phyloP scores from a whole-genome alignment of 208 protist species.

The Wallacemonas sp. region DNA sequence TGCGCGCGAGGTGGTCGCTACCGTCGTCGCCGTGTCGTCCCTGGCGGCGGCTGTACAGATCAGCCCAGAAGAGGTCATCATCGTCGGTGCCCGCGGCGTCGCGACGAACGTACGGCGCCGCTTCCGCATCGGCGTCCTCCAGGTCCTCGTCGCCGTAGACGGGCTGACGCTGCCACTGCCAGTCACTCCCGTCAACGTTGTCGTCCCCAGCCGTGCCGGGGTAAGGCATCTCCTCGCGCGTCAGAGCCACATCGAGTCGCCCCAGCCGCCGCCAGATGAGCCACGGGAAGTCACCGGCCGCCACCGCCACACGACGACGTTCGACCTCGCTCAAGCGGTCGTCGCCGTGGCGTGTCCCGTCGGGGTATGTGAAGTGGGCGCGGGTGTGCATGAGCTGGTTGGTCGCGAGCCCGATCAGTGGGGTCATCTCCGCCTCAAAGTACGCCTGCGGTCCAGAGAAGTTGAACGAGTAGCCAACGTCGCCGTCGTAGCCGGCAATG shows the following conservation, averaged over 20 bases:
- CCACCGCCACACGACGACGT: too few relatives aligned
- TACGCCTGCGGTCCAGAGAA: conserved; percentile 43
- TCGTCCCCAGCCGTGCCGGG: background rate
- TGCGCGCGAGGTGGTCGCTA: background rate
- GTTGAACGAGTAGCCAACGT: conserved; percentile 71
- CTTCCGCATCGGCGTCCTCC: background rate
- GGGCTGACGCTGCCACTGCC: too few relatives aligned
- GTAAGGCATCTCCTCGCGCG: background rate
- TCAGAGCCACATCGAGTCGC: background rate
- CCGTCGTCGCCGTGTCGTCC: background rate
- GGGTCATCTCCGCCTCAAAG: conserved; percentile 49
- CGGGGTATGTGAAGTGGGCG: conserved; percentile 20
- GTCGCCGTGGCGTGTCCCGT: background rate
- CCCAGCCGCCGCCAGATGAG: background rate
- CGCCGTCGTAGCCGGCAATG: conserved; percentile 46
- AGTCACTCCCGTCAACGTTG: background rate
- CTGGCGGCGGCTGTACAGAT: conserved; percentile 5
- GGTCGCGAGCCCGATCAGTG: conserved; percentile 19
- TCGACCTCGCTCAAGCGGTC: too few relatives aligned
- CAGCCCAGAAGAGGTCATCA: background rate
- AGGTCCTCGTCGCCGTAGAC: background rate
- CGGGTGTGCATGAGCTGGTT: conserved; percentile 49
- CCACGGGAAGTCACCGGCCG: background rate
- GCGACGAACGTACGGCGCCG: background rate
- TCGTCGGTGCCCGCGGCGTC: background rate